phyloP scores from a whole-genome alignment of 208 protist genomes.

The Crithidia fasciculata region DNA sequence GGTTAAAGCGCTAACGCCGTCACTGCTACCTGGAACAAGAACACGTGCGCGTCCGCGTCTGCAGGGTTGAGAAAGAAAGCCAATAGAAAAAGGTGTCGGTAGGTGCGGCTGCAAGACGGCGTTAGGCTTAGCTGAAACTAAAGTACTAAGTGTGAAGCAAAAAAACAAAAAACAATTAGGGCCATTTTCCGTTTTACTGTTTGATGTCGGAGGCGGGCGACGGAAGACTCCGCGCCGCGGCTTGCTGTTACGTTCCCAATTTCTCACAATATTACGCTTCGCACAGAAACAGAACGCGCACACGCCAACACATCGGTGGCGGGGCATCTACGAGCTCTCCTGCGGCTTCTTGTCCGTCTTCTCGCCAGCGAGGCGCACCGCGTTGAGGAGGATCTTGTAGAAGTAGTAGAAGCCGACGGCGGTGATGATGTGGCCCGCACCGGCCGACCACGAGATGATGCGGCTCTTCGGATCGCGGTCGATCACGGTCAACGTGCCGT shows the following conservation, averaged over 20 bases:
- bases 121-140: background rate
- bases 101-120: too few species aligned
- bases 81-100: background rate
- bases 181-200: too few species aligned
- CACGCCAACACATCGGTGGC: too few species aligned
- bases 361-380: conserved; percentile 26
- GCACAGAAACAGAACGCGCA: too few species aligned
- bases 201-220: too few species aligned
- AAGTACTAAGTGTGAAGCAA: conserved; percentile 15
- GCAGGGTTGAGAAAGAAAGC: background rate
- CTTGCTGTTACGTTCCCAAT: too few species aligned
- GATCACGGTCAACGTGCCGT: conserved; percentile 58
- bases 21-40: background rate
- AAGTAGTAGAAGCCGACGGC: conserved; percentile 60
- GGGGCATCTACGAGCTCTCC: background rate
- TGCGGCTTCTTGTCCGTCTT: conserved; percentile 23
- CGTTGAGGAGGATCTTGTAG: conserved; percentile 47
- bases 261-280: too few species aligned
- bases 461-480: conserved; percentile 46
- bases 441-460: conserved; percentile 45
- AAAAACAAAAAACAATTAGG: background rate
- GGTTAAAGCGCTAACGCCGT: background rate
- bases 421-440: conserved; percentile 53
- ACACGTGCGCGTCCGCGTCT: background rate
- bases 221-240: too few species aligned